Base-by-base conservation (phyloP, 208 protist genomes). In the Trypanosomatidae sp. region DNA sequence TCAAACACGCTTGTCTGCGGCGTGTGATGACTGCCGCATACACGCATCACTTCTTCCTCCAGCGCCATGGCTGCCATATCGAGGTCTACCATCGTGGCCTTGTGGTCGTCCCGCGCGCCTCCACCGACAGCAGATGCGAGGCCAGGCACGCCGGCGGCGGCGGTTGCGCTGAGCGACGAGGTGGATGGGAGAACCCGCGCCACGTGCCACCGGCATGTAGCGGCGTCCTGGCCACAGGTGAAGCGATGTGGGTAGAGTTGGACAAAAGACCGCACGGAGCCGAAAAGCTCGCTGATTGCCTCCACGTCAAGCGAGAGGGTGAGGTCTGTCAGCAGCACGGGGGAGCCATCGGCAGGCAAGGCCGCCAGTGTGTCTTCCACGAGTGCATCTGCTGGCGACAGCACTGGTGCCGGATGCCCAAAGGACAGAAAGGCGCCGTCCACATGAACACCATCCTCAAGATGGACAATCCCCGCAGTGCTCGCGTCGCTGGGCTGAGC, bases 241-340 rank as follows among this genome's bases (percentile, higher is more conserved):
- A 95, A 93, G 52, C n/a, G 60, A 30, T 75, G 58, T 28, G 91
- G 87, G 68, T 82, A 86, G 0, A 83, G 62, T 49, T 86, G 65
- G 19, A 92, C 50, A 66, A 95, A 91, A 4, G 47, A 36, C 50
- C 69, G 80, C n/a, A 91, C 79, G 19, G 91, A 95, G 25, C 84
- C 85, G 73, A 69, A 89, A 22, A 77, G 47, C 12, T 81, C 77
- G 60, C 77, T 82, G 39, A 95, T 66, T 9, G 77, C 70, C 79
- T 95, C 88, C 58, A 84, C 52, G 62, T 95, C 87, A 36, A 95
- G 47, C 3, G 46, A 44, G 1, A 69, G 83, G 5, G 88, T 82
- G 41, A 95, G 52, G 22, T 86, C 81, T 13, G 88, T 93, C 25
- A 95, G 77, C 7, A 75, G 80, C 60, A 87, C 39, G 2, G 76